These are phyloP conservation scores for Oenanthe javanica DNA, from an alignment of 140 eudicot genomes.

Conservation along the genomic window DNA sequence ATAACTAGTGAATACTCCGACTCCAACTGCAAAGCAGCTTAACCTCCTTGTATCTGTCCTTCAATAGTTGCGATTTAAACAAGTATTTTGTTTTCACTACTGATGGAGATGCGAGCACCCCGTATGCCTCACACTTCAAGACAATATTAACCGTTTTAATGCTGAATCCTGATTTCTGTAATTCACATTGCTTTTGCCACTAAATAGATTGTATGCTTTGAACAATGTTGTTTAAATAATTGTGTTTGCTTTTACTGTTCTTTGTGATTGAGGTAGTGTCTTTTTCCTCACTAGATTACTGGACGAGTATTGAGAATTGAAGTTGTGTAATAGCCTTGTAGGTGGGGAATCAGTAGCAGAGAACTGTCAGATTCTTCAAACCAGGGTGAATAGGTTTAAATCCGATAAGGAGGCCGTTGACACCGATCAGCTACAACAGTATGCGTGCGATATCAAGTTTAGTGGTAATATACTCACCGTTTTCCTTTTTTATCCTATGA, in stretches of 20 bases:
- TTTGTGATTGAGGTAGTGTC: background rate
- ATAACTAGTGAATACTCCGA: background rate
- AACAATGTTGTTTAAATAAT: background rate
- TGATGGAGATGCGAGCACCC: background rate
- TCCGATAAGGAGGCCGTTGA: slow-evolving; percentile 64
- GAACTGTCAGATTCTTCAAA: slow-evolving; percentile 93
- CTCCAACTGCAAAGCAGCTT: background rate
- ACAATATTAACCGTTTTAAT: background rate
- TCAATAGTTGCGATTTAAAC: background rate
- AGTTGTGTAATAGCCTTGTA: slow-evolving; percentile 24
- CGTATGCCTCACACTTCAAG: too few relatives aligned
- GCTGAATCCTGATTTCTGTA: background rate
- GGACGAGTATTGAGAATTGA: background rate
- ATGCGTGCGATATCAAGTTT: slow-evolving; percentile 82
- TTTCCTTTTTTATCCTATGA: background rate
- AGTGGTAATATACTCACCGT: slow-evolving; percentile 33
- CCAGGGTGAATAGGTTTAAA: slow-evolving; percentile 74
- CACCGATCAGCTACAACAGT: slow-evolving; percentile 42
- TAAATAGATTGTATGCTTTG: background rate
- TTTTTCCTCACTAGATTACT: background rate
- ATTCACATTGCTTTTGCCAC: background rate
- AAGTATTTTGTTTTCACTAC: background rate
- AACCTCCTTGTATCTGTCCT: background rate
- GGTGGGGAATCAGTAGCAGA: slow-evolving; percentile 90
- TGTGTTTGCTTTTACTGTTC: background rate